Conservation (phyloP, 106 monocot species). For the Narthecium ossifragum region DNA sequence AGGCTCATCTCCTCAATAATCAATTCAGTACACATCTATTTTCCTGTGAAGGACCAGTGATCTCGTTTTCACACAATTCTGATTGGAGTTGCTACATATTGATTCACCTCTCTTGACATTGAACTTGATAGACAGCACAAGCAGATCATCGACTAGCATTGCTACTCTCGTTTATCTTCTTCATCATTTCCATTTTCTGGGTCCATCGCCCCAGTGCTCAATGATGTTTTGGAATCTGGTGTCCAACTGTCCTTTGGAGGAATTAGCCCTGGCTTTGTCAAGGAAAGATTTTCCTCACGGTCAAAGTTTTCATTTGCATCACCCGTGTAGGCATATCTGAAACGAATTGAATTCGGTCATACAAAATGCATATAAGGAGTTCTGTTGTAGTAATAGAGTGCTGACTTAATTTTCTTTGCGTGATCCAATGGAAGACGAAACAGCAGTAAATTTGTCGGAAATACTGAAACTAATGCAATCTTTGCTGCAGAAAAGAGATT, state of each 20-base stretch:
- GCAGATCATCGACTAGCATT: neutral
- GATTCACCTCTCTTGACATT: neutral
- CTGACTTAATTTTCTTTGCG: too few species aligned
- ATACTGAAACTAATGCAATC: too few species aligned
- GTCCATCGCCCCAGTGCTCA: slow-evolving; percentile 6
- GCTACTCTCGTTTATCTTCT: slow-evolving; percentile 86
- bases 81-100: too few species aligned
- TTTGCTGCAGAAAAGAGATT: too few species aligned
- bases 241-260: slow-evolving; percentile 40
- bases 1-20: too few species aligned
- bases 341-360: neutral
- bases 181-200: slow-evolving; percentile 39
- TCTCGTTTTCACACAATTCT: neutral
- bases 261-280: slow-evolving; percentile 62
- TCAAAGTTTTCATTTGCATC: slow-evolving; percentile 77
- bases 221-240: slow-evolving; percentile 36
- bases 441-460: too few species aligned
- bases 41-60: neutral
- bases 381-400: neutral
- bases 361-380: neutral
- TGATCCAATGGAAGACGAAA: too few species aligned
- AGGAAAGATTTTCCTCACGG: slow-evolving; percentile 45
- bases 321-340: slow-evolving; percentile 78
- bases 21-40: neutral
- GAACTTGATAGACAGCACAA: neutral